Evolutionary conservation across 805 yeast species (phyloP).

Genomic region (Metschnikowia cerradonensis): DNA sequence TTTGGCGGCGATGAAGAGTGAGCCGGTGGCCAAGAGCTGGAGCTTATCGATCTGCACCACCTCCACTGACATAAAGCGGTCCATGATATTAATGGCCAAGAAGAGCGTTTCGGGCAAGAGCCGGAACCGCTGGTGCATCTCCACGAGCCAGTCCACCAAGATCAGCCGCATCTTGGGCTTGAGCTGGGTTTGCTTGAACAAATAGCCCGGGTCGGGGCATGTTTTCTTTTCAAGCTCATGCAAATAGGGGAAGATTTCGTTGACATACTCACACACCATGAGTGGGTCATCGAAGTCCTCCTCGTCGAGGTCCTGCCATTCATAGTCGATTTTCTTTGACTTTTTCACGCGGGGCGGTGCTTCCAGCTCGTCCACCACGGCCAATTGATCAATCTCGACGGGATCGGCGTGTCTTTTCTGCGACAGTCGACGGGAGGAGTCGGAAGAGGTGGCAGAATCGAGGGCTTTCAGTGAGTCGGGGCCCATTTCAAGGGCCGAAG

Average conservation of each 20-base stretch:
- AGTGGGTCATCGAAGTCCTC: conserved; percentile 67
- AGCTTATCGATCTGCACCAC: conserved; percentile 72
- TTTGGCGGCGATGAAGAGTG: conserved; percentile 85
- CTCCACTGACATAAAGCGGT: conserved; percentile 74
- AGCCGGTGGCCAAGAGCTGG: conserved; percentile 82
- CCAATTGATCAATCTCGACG: background rate
- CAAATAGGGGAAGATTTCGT: conserved; percentile 78
- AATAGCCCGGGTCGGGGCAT: conserved; percentile 67
- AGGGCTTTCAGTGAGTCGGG: background rate
- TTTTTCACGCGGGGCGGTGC: conserved; percentile 27
- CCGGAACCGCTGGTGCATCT: conserved; percentile 79
- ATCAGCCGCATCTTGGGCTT: conserved; percentile 83
- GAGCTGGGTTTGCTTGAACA: conserved; percentile 58
- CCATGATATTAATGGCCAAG: conserved; percentile 81
- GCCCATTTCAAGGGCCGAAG: background rate
- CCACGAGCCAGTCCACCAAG: conserved; percentile 90
- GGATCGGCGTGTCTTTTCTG: conserved; percentile 50
- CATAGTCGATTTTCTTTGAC: conserved; percentile 39
- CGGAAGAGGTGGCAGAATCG: background rate
- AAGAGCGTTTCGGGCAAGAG: conserved; percentile 82
- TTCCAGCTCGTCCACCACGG: conserved; percentile 7
- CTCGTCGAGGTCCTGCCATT: conserved; percentile 71
- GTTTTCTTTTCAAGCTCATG: conserved; percentile 69
- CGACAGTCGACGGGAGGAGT: conserved; percentile 27
- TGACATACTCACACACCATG: conserved; percentile 92